Evolutionary conservation across 192 early-diverging fungal genomes (phyloP).

Genomic region (Podila clonocystis): DNA sequence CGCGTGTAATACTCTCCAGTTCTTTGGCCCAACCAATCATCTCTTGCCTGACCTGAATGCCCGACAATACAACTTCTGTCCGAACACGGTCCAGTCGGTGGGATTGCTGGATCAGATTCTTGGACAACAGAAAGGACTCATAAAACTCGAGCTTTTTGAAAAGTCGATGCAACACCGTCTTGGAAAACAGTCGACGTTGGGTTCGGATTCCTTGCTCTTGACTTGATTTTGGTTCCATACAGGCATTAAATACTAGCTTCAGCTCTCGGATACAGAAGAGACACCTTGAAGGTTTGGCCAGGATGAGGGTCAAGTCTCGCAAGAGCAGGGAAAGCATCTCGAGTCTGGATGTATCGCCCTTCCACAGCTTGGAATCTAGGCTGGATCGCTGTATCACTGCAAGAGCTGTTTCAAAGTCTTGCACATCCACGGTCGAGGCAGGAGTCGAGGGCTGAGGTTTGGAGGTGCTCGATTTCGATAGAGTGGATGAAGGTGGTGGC

Average conservation of each 20-base stretch:
- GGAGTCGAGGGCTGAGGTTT: neutral
- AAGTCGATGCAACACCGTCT: conserved; percentile 19
- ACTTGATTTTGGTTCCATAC: neutral
- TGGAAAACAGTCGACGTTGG: conserved; percentile 7
- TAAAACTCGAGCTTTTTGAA: conserved; percentile 49
- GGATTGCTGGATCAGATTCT: conserved; percentile 15
- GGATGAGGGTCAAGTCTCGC: conserved; percentile 25
- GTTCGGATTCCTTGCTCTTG: neutral
- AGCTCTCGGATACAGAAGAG: conserved; percentile 19
- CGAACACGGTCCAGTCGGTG: conserved; percentile 25
- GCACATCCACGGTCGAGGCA: conserved; percentile 6
- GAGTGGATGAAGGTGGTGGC: neutral
- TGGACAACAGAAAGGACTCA: conserved; percentile 30
- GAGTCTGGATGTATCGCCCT: conserved; percentile 33
- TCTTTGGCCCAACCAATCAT: conserved; percentile 32
- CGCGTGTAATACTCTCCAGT: conserved; percentile 11
- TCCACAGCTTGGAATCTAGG: conserved; percentile 41
- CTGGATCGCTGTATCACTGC: conserved; percentile 24
- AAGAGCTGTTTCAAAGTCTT: conserved; percentile 45
- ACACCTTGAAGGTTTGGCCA: conserved; percentile 25
- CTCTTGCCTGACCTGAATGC: conserved; percentile 30
- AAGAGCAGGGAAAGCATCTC: conserved; percentile 39
- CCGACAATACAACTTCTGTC: conserved; percentile 31
- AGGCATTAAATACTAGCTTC: conserved; percentile 5
- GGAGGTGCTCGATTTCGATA: neutral